Percentiles rank a stretch among this genome's conserved stretches.
Conservation (phyloP, 495 filamentous ascomycete genomes). For the Podospora pseudoanserina region DNA sequence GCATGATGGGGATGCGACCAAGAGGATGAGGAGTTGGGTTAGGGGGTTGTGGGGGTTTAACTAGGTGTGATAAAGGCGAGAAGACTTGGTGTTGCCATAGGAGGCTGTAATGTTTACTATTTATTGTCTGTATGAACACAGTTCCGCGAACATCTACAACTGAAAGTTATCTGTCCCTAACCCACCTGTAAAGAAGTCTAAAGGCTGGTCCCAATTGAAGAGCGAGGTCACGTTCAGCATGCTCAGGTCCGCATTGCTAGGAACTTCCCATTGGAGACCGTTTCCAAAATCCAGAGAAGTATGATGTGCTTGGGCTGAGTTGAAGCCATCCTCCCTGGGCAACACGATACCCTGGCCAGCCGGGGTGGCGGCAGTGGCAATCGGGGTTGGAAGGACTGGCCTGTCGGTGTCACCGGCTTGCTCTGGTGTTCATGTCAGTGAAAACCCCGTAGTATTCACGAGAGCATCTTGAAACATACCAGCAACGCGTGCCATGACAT, state of each 20-base stretch:
- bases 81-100: background rate
- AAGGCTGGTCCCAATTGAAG: slow-evolving; percentile 25
- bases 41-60: slow-evolving; percentile 8
- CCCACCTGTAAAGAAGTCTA: slow-evolving; percentile 19
- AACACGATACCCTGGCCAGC: background rate
- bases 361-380: background rate
- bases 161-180: background rate
- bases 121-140: background rate
- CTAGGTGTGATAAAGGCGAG: background rate
- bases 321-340: background rate
- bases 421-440: background rate
- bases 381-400: background rate
- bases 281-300: slow-evolving; percentile 12
- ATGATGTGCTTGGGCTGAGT: background rate
- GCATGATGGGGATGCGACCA: slow-evolving; percentile 22
- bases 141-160: background rate
- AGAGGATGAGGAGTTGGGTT: slow-evolving; percentile 26
- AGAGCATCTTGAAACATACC: background rate
- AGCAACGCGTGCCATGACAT: slow-evolving; percentile 19
- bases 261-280: slow-evolving; percentile 19
- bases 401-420: background rate
- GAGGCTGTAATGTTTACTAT: background rate
- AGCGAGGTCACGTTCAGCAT: slow-evolving; percentile 11
- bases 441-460: background rate
- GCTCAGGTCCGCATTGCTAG: slow-evolving; percentile 5